These are phyloP conservation scores for Niveomyces coronatus DNA, from an alignment of 2,329 filamentous ascomycete genomes.

Conservation along the genomic window DNA sequence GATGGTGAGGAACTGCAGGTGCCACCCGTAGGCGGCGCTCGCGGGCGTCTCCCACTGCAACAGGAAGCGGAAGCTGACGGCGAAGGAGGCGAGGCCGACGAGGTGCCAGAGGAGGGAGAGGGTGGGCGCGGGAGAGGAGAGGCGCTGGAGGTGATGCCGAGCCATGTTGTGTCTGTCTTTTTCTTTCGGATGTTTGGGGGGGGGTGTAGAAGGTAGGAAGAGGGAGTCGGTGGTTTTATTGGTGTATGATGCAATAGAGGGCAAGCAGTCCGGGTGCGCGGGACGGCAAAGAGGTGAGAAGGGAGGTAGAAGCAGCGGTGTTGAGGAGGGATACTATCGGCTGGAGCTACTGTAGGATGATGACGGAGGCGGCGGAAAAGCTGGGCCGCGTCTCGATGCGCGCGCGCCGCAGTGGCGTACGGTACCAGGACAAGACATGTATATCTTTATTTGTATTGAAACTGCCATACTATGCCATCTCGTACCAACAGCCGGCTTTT, in stretches of 20 bases:
- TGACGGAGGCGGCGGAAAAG: background rate
- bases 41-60: slow-evolving; percentile 39
- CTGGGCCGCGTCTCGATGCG: too few relatives aligned
- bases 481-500: slow-evolving; percentile 25
- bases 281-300: background rate
- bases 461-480: slow-evolving; percentile 25
- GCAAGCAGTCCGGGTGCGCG: too few relatives aligned
- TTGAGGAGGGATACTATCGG: too few relatives aligned
- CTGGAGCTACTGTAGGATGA: too few relatives aligned
- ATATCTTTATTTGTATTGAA: slow-evolving; percentile 13
- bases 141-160: slow-evolving; percentile 53
- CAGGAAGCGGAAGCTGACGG: slow-evolving; percentile 43
- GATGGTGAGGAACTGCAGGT: slow-evolving; percentile 66
- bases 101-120: slow-evolving; percentile 53
- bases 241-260: background rate
- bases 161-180: slow-evolving; percentile 27
- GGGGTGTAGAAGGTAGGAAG: background rate
- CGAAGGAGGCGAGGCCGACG: slow-evolving; percentile 41
- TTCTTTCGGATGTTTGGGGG: too few relatives aligned
- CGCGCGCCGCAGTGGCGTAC: too few relatives aligned
- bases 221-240: background rate
- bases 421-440: too few relatives aligned
- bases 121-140: slow-evolving; percentile 53
- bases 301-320: background rate
- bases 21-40: slow-evolving; percentile 52